Conservation (phyloP, 768 basidiomycete genomes). For the Solioccasus polychromus region DNA sequence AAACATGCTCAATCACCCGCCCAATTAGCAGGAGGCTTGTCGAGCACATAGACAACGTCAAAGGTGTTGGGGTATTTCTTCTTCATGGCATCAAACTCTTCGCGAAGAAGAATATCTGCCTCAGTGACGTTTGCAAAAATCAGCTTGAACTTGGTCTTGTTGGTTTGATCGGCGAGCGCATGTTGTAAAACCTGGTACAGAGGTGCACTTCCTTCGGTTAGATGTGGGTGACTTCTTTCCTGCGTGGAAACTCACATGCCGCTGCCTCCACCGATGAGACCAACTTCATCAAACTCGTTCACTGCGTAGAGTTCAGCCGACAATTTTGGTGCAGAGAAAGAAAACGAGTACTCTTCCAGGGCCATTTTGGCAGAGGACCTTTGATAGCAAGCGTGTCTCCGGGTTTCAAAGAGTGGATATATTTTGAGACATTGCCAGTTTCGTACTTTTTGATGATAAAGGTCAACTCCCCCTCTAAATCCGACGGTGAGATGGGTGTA, state of each 20-base stretch:
- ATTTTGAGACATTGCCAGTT: slow-evolving; percentile 77
- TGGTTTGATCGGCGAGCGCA: slow-evolving; percentile 65
- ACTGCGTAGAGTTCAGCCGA: slow-evolving; percentile 38
- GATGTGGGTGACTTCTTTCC: neutral
- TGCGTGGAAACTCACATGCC: slow-evolving; percentile 64
- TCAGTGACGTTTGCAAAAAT: slow-evolving; percentile 90
- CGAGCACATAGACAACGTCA: slow-evolving; percentile 82
- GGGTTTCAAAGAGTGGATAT: slow-evolving; percentile 76
- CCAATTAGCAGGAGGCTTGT: slow-evolving; percentile 62
- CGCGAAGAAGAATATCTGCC: slow-evolving; percentile 83
- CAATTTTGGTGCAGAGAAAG: neutral
- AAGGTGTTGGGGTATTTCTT: slow-evolving; percentile 68
- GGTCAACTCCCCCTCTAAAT: slow-evolving; percentile 69
- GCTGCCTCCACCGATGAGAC: slow-evolving; percentile 88
- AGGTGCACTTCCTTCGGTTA: slow-evolving; percentile 56
- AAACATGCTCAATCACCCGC: slow-evolving; percentile 44
- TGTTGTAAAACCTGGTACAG: slow-evolving; percentile 80
- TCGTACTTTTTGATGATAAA: slow-evolving; percentile 87
- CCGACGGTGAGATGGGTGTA: slow-evolving; percentile 83
- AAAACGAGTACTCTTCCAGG: slow-evolving; percentile 64
- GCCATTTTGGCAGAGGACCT: slow-evolving; percentile 86
- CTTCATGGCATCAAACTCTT: slow-evolving; percentile 70
- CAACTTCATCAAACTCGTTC: slow-evolving; percentile 83
- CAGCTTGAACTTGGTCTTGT: slow-evolving; percentile 94
- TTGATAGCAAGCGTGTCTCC: slow-evolving; percentile 86